phyloP scores from a whole-genome alignment of 2,329 filamentous ascomycete species.

The Xylaria sp. region DNA sequence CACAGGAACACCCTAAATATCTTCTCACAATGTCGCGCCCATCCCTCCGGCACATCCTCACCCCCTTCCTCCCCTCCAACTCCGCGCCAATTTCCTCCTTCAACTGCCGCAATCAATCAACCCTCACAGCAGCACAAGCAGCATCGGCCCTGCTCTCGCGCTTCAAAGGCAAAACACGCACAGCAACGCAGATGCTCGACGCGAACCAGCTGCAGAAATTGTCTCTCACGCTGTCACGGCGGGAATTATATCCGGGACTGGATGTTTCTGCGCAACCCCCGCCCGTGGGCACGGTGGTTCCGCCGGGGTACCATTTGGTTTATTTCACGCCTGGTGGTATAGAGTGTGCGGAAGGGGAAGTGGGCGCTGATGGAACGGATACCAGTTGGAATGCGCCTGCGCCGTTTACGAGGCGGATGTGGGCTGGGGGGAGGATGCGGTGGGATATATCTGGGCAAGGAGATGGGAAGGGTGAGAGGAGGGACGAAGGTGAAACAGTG shows the following conservation, averaged over 20 bases:
- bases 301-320: slow-evolving; percentile 70
- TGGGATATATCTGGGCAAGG: background rate
- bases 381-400: slow-evolving; percentile 66
- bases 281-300: slow-evolving; percentile 53
- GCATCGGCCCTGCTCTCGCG: background rate
- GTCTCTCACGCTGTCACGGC: slow-evolving; percentile 66
- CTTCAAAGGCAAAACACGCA: slow-evolving; percentile 13
- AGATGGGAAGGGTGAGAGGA: slow-evolving; percentile 47
- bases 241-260: slow-evolving; percentile 54
- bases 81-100: background rate
- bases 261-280: slow-evolving; percentile 45
- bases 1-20: no score
- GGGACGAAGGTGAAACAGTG: no score
- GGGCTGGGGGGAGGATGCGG: slow-evolving; percentile 70
- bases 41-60: background rate
- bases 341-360: slow-evolving; percentile 55
- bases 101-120: slow-evolving; percentile 7
- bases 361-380: slow-evolving; percentile 71
- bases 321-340: slow-evolving; percentile 71
- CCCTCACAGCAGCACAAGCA: slow-evolving; percentile 6
- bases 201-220: slow-evolving; percentile 72
- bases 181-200: slow-evolving; percentile 62
- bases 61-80: background rate
- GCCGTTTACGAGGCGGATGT: slow-evolving; percentile 74
- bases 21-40: slow-evolving; percentile 15